phyloP scores from a whole-genome alignment of 2,329 filamentous ascomycete species.

The Fusarium nodosum region DNA sequence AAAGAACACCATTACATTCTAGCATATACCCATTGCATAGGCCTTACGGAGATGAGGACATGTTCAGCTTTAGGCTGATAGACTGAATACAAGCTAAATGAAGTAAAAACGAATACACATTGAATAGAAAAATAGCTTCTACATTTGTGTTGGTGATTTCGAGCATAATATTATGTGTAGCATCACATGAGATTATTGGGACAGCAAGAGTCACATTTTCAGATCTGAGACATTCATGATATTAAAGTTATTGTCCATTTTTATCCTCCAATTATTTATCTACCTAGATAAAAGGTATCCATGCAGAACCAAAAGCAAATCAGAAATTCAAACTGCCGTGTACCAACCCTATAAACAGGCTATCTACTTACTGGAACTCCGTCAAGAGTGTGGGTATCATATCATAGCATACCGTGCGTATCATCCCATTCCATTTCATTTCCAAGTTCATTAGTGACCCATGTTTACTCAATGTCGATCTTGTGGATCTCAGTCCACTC shows the following conservation, averaged over 20 bases:
- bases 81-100: conserved; percentile 39
- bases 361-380: conserved; percentile 37
- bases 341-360: conserved; percentile 8
- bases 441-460: not conserved
- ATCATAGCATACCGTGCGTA: conserved; percentile 16
- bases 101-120: conserved; percentile 15
- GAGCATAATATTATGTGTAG: not conserved
- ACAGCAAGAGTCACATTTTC: not conserved
- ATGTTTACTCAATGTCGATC: conserved; percentile 67
- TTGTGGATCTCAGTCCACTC: conserved; percentile 74
- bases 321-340: not conserved
- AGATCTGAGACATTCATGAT: not conserved
- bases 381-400: conserved; percentile 29
- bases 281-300: conserved; percentile 6
- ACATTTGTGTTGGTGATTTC: not conserved
- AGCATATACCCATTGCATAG: conserved; percentile 57
- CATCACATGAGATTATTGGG: not conserved
- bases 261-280: conserved; percentile 13
- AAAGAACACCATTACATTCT: conserved; percentile 49
- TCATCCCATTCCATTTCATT: not conserved
- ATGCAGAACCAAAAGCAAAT: not conserved
- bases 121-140: not conserved
- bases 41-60: conserved; percentile 49
- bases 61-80: conserved; percentile 40
- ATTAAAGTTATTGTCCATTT: conserved; percentile 8